These are phyloP conservation scores for Leucocoprinus sp. DNA, from an alignment of 768 basidiomycete species.

Conservation along the genomic window DNA sequence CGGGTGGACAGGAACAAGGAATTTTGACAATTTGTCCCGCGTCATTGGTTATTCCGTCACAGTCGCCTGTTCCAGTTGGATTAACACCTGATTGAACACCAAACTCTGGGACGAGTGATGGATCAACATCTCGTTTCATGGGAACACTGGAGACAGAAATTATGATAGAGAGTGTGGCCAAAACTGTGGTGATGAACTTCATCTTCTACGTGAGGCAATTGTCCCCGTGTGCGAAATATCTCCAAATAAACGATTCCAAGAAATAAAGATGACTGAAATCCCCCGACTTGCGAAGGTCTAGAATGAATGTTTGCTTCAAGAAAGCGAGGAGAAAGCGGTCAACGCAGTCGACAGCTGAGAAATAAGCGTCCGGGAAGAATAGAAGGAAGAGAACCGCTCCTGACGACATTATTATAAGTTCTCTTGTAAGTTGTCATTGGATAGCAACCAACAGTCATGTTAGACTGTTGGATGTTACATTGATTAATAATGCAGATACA, in stretches of 20 bases:
- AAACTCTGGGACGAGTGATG: slow-evolving; percentile 49
- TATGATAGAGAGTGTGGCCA: slow-evolving; percentile 21
- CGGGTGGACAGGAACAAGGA: slow-evolving; percentile 63
- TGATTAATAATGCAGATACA: too few species aligned
- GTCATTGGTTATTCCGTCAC: slow-evolving; percentile 53
- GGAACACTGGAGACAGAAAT: slow-evolving; percentile 32
- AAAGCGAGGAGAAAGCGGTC: not conserved
- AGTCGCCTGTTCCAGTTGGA: slow-evolving; percentile 65
- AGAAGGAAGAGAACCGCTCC: too few species aligned
- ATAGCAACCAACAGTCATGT: too few species aligned
- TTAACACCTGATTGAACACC: slow-evolving; percentile 49
- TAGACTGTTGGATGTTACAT: too few species aligned
- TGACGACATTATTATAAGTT: too few species aligned
- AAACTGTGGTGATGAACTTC: slow-evolving; percentile 19
- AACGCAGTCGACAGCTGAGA: slow-evolving; percentile 2
- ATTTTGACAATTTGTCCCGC: slow-evolving; percentile 49
- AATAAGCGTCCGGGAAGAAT: too few species aligned
- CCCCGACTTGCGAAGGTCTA: slow-evolving; percentile 7
- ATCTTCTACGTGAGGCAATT: slow-evolving; percentile 11
- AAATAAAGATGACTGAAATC: slow-evolving; percentile 10
- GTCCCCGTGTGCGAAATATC: not conserved
- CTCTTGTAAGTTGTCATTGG: too few species aligned
- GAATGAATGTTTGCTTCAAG: not conserved
- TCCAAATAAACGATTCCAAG: not conserved
- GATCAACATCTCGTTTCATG: slow-evolving; percentile 28